Evolutionary conservation across 192 early-diverging fungal species (phyloP), one percentile per base, ranked within the genome.

Genomic region (Helicostylum pulchrum): DNA sequence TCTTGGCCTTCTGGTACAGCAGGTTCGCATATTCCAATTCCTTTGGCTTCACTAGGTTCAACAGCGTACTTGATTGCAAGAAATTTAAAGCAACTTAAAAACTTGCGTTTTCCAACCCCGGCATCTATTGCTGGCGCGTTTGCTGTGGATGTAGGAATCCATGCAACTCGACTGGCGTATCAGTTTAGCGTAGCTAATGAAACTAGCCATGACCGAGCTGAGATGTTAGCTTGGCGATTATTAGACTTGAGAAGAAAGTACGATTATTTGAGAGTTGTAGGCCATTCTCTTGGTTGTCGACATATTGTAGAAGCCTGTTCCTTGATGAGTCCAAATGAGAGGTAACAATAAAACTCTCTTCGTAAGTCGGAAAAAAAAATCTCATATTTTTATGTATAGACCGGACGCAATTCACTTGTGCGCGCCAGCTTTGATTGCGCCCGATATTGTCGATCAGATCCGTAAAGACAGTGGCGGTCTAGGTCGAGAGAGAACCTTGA

Each of bases 261-360:
- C 26, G 62, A 67, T 10, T 46, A 63, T n/a, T 30, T 76, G 2
- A 57, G 74, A 15, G 66, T 76, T 10, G 69, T 76, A 4, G 65
- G 64, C 0, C 74, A 76, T 51, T 71, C 69, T 4, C 34, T 76
- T 11, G 74, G 74, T 2, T 76, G 74, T 61, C 46, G 69, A 23
- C 74, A 76, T 55, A 62, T 76, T 11, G 63, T 76, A 14, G 69
- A 71, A 52, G 74, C 74, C 0, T 66, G 70, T 34, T 43, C 62
- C 19, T 30, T 68, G 1, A 34, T 76, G 43, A 31, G 45, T 5
- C 52, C 47, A 10, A 23, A 66, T 7, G 60, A 70, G 43, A 53
- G 73, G 63, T 62, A 56, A 31, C 11, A 30, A 14, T 11, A 11
- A 43, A 26, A 0, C 14, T 7, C 14, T 7, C 45, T 47, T 17